Evolutionary conservation across 225 moss, liverwort and hornwort genomes (phyloP).

Genomic region (Neckera pumila): DNA sequence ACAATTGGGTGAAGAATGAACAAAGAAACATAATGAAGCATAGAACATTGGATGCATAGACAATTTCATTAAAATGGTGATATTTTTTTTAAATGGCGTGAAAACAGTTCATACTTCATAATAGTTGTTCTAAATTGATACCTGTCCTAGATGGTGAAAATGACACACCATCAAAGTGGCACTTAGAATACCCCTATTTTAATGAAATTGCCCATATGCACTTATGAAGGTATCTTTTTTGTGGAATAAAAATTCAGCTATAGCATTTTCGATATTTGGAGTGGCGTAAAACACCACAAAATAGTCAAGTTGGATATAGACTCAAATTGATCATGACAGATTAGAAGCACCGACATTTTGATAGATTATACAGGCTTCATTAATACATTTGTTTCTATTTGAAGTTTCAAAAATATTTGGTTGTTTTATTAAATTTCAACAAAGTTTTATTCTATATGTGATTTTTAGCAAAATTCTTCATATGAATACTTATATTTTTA

Average conservation of each 20-base stretch:
- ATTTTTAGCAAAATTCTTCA: neutral
- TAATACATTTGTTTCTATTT: neutral
- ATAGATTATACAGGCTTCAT: neutral
- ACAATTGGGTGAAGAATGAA: neutral
- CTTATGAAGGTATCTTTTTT: neutral
- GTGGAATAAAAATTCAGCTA: neutral
- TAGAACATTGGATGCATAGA: neutral
- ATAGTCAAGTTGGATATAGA: neutral
- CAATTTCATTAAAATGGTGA: too few relatives aligned
- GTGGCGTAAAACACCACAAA: fast-evolving
- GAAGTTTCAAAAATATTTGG: neutral
- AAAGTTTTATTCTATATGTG: neutral
- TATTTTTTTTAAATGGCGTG: too few relatives aligned
- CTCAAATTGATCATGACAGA: neutral
- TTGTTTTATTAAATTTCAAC: neutral
- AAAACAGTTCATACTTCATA: too few relatives aligned
- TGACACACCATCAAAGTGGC: too few relatives aligned
- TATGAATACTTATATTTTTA: neutral
- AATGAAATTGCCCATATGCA: too few relatives aligned
- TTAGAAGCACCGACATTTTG: neutral
- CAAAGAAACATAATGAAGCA: neutral
- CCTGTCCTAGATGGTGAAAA: too few relatives aligned
- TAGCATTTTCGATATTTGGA: too few relatives aligned
- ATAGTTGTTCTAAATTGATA: too few relatives aligned
- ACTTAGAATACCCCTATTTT: too few relatives aligned